A percentile compares a stretch with the other conserved stretches of the same genome.
Evolutionary conservation across 208 protist genomes (phyloP).

Genomic region (Leishmania amazonensis): DNA sequence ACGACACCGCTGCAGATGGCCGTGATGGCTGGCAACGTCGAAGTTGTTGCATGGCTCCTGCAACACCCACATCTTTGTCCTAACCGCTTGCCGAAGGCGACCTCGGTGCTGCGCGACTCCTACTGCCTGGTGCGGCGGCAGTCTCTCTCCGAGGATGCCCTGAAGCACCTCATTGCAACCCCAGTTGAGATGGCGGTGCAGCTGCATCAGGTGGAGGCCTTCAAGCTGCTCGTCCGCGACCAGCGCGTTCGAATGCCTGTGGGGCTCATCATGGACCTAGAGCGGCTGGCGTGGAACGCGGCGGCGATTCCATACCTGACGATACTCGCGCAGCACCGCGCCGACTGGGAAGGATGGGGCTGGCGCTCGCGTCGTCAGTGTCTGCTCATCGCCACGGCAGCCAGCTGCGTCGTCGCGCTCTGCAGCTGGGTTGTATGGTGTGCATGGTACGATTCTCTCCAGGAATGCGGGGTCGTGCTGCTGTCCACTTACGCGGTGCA

Average conservation of each 20-base stretch:
- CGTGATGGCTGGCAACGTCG: slow-evolving; percentile 19
- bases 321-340: slow-evolving; percentile 30
- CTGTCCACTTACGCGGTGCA: slow-evolving; percentile 15
- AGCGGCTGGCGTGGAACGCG: slow-evolving; percentile 27
- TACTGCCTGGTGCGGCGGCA: slow-evolving; percentile 35
- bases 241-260: slow-evolving; percentile 25
- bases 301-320: slow-evolving; percentile 34
- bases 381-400: slow-evolving; percentile 4
- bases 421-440: slow-evolving; percentile 25
- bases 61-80: slow-evolving; percentile 32
- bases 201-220: slow-evolving; percentile 23
- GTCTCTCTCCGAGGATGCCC: slow-evolving; percentile 7
- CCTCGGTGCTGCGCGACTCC: slow-evolving; percentile 19
- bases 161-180: slow-evolving; percentile 22
- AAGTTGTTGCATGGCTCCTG: slow-evolving; percentile 35
- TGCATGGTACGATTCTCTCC: slow-evolving; percentile 11
- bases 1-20: slow-evolving; percentile 45
- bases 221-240: slow-evolving; percentile 36
- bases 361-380: slow-evolving; percentile 45
- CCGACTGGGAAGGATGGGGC: slow-evolving; percentile 39
- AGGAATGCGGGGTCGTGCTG: slow-evolving; percentile 10
- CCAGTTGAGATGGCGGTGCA: slow-evolving; percentile 35
- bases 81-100: slow-evolving; percentile 27
- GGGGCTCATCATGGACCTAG: slow-evolving; percentile 32
- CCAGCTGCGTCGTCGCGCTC: slow-evolving; percentile 16